These are phyloP conservation scores for Pisolithus marmoratus DNA, from an alignment of 768 basidiomycete species.

Conservation along the genomic window DNA sequence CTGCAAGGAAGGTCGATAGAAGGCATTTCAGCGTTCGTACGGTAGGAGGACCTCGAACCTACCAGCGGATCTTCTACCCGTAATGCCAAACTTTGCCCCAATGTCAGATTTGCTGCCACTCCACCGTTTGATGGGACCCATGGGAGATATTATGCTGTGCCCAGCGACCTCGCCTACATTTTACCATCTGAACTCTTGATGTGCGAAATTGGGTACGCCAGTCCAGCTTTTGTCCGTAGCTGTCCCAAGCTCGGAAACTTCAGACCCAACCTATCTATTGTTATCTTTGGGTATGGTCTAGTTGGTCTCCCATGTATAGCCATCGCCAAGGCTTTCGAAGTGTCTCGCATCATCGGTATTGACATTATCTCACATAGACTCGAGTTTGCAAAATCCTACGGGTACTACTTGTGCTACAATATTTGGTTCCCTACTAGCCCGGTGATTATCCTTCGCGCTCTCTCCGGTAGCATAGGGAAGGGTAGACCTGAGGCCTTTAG, in stretches of 20 bases:
- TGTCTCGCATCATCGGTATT: conserved; percentile 75
- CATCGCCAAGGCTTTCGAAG: conserved; percentile 91
- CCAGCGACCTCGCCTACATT: conserved; percentile 77
- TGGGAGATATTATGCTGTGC: conserved; percentile 78
- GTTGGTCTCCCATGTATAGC: conserved; percentile 90
- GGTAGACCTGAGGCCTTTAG: conserved; percentile 81
- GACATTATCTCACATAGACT: conserved; percentile 75
- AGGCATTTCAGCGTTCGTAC: conserved; percentile 40
- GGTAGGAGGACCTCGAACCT: neutral
- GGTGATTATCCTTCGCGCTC: conserved; percentile 85
- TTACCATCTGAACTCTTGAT: conserved; percentile 66
- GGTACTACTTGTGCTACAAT: too few relatives aligned
- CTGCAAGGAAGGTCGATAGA: conserved; percentile 81
- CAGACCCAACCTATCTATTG: conserved; percentile 68
- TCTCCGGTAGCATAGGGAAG: conserved; percentile 76
- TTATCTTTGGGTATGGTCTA: conserved; percentile 86
- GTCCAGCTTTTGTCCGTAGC: conserved; percentile 84
- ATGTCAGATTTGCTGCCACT: conserved; percentile 87
- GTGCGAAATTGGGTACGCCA: neutral
- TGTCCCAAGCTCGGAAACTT: conserved; percentile 69
- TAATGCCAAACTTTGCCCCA: conserved; percentile 63
- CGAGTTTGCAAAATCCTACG: conserved; percentile 81
- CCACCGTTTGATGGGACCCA: conserved; percentile 93
- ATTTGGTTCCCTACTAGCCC: conserved; percentile 37
- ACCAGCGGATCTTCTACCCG: neutral